Base-by-base conservation (phyloP, 2,329 filamentous ascomycete species). In the Diaporthe citriasiana region DNA sequence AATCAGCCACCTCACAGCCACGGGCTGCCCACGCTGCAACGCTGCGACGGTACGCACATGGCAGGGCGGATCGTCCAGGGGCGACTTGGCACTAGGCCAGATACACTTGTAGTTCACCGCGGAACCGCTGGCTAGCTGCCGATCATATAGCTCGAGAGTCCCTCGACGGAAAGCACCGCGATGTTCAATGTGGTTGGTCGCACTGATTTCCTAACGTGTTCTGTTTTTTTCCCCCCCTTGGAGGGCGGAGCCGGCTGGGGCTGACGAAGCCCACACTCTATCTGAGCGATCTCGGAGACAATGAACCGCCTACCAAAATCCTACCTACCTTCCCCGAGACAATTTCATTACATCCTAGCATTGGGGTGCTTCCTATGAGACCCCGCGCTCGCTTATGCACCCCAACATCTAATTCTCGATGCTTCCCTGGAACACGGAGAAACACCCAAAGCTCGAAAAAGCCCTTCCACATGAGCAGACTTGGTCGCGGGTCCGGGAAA, bases 21-120 rank as follows among this genome's bases (percentile, higher is more conserved):
- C 22, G 15, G 1, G 10, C 9, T n/a, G 45, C 22, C 22, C n/a
- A 50, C 22, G 22, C 45, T 50, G 45, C 45, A 12, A 50, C 45
- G 45, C 45, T 50, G 45, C 45, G n/a, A 50, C 45, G n/a, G 38
- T 19, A 25, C 63, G 19, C 30, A 15, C 22, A 66, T 66, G 60
- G 27, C 47, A 45, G 60, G 60, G 45, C 42, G 15, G 33, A 51
- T 66, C 63, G 38, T 19, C 33, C 22, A 66, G 63, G 63, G 45
- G 45, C 22, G 3, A 27, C 27, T n/a, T 51, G 33, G 45, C 57
- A 60, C 22, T 42, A 60, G 56, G 15, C 30, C 30, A 30, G 12
- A 45, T 45, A n/a, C n/a, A n/a, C n/a, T n/a, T n/a, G n/a, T n/a
- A 45, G 57, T 51, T 66, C 45, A 66, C 63, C 45, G 47, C 35